Evolutionary conservation across 2,329 filamentous ascomycete genomes (phyloP).

Genomic region (Ophiostoma ulmi): DNA sequence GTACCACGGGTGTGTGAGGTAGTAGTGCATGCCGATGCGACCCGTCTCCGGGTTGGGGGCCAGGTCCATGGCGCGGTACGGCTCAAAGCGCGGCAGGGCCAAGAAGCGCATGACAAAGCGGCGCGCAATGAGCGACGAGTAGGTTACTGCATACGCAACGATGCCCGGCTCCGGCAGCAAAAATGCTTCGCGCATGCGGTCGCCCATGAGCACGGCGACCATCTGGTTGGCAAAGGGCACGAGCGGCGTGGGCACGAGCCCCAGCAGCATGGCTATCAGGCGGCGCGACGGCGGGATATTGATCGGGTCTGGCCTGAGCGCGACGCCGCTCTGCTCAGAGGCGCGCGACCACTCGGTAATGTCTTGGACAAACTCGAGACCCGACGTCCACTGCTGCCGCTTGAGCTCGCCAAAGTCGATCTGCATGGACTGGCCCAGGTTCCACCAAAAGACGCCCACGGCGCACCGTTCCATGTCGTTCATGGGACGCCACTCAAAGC

Average conservation of each 20-base stretch:
- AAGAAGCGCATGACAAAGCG: conserved; percentile 55
- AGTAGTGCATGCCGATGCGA: conserved; percentile 46
- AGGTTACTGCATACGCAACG: conserved; percentile 38
- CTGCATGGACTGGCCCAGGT: conserved; percentile 63
- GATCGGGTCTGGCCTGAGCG: conserved; percentile 51
- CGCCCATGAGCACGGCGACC: conserved; percentile 58
- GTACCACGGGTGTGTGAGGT: conserved; percentile 62
- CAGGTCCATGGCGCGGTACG: conserved; percentile 37
- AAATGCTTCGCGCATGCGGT: conserved; percentile 60
- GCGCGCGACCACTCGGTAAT: conserved; percentile 44
- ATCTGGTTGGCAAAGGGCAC: conserved; percentile 46
- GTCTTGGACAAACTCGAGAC: conserved; percentile 49
- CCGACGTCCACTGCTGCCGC: conserved; percentile 41
- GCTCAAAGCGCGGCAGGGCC: conserved; percentile 50
- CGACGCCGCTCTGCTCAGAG: conserved; percentile 50
- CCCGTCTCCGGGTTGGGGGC: conserved; percentile 50
- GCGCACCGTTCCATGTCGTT: conserved; percentile 65
- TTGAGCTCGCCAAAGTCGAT: conserved; percentile 44
- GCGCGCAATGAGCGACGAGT: conserved; percentile 47
- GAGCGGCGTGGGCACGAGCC: conserved; percentile 44
- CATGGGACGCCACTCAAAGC: conserved; percentile 65
- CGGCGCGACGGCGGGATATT: conserved; percentile 52
- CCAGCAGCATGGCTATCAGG: conserved; percentile 57
- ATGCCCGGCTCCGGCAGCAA: conserved; percentile 44
- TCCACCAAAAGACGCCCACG: conserved; percentile 65